Evolutionary conservation across 73 alveolate species (phyloP), one percentile per base, ranked within the genome.

Genomic region (Paramecium octaurelia): DNA sequence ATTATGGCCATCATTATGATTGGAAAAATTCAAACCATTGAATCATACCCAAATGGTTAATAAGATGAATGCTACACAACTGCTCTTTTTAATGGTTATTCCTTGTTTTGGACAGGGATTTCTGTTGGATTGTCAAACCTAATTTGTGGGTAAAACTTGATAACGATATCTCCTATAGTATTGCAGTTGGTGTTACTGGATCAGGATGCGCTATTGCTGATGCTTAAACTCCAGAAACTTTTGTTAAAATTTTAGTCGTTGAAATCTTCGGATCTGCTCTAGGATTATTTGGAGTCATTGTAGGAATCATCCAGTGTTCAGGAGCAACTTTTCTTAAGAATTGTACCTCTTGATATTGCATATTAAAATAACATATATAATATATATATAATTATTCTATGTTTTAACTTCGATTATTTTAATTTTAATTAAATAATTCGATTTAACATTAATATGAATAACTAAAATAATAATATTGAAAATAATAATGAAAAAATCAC

Each of bases 161-260:
- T n/a, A 40, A 70, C 8, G 14, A 31, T 21, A 18, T 68, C 12
- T 70, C 31, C 6, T 18, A 36, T 42, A 93, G 97, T 40, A 94
- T 98, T 50, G 96, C 98, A 54, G 99, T 98, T 34, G 99, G 99
- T 14, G 99, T 98, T 43, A 97, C 99, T 46, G 99, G 99, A 1
- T 95, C 99, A 14, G 99, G 99, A 70, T 97, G 99, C 86, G 99
- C 99, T 50, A 92, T 98, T 64, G 96, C 99, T 46, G 99, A 98
- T 95, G 99, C 99, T 4, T 99, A 98, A 95, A 93, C 98, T n/a
- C 99, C 99, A n/a, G 96, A 95, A 80, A 96, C 99, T 8, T 96
- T 97, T 96, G 99, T 98, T 46, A 98, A 98, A 93, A 98, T 98
- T 86, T 95, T 98, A 69, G 98, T 98, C 84, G 97, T 98, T 58